Conservation (phyloP, 2,329 filamentous ascomycete genomes). For the Coniochaeta pulveracea region DNA sequence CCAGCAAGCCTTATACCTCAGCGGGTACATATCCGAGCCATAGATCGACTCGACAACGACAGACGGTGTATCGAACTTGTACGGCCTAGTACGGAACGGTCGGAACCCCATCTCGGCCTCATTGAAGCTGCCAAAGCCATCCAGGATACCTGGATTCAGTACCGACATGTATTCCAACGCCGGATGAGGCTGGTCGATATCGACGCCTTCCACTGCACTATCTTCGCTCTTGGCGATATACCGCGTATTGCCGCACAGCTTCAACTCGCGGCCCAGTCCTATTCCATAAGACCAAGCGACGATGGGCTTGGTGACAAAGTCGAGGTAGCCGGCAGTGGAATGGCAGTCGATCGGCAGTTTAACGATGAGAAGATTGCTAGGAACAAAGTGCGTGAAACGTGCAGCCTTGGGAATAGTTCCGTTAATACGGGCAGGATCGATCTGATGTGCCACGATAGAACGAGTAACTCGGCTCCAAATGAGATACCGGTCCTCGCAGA, state of each 20-base stretch:
- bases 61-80: conserved; percentile 1
- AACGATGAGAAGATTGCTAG: background rate
- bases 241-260: background rate
- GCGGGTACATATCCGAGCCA: background rate
- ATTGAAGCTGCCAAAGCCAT: conserved; percentile 1
- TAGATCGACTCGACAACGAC: background rate
- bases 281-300: background rate
- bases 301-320: background rate
- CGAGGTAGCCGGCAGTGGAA: background rate
- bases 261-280: background rate
- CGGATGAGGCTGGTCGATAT: background rate
- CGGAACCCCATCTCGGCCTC: background rate
- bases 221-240: background rate
- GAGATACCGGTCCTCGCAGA: background rate
- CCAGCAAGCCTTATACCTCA: conserved; percentile 2
- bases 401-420: conserved; percentile 1
- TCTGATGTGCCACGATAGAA: background rate
- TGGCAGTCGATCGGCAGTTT: conserved; percentile 1
- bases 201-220: conserved; percentile 1
- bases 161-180: background rate
- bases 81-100: background rate
- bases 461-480: background rate
- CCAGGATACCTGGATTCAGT: background rate
- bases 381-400: conserved; percentile 2
- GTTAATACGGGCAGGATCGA: background rate